phyloP scores from a whole-genome alignment of 768 basidiomycete genomes.

The Fomitopsis serialis region DNA sequence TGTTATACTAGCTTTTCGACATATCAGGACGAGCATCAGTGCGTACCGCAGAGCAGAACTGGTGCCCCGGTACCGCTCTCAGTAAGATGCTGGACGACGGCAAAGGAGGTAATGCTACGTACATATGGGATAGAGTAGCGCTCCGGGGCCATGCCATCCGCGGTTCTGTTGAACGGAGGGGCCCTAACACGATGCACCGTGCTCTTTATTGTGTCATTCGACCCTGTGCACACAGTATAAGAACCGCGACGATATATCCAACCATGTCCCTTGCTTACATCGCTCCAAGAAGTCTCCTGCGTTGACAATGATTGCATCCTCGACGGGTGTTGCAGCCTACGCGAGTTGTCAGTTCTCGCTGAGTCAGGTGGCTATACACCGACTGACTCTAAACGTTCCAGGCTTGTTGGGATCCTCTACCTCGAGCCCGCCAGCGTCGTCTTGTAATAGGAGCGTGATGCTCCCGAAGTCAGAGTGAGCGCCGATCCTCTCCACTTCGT shows the following conservation, averaged over 20 bases:
- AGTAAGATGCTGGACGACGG: no score
- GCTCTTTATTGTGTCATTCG: slow-evolving; percentile 37
- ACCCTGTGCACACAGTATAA: slow-evolving; percentile 23
- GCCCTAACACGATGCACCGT: slow-evolving; percentile 49
- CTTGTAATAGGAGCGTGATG: slow-evolving; percentile 58
- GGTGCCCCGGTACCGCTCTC: no score
- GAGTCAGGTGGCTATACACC: slow-evolving; percentile 14
- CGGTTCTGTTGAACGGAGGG: slow-evolving; percentile 23
- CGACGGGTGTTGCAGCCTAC: slow-evolving; percentile 31
- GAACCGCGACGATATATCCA: no score
- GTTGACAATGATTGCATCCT: slow-evolving; percentile 45
- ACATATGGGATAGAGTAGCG: slow-evolving; percentile 61
- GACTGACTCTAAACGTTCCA: slow-evolving; percentile 37
- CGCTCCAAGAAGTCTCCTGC: slow-evolving; percentile 47
- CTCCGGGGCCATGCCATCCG: slow-evolving; percentile 39
- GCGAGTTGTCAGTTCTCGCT: background rate
- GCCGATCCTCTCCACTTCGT: slow-evolving; percentile 38
- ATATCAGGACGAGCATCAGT: slow-evolving; percentile 5
- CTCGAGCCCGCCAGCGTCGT: slow-evolving; percentile 56
- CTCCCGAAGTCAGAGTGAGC: slow-evolving; percentile 53
- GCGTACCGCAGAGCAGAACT: slow-evolving; percentile 30
- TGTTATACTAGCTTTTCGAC: no score
- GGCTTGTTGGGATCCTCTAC: slow-evolving; percentile 48
- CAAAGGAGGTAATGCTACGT: background rate
- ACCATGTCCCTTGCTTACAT: slow-evolving; percentile 25